A percentile compares a stretch with the other conserved stretches of the same genome.
Evolutionary conservation across 2,329 filamentous ascomycete species (phyloP).

Genomic region (Penicillium fuscoglaucum): DNA sequence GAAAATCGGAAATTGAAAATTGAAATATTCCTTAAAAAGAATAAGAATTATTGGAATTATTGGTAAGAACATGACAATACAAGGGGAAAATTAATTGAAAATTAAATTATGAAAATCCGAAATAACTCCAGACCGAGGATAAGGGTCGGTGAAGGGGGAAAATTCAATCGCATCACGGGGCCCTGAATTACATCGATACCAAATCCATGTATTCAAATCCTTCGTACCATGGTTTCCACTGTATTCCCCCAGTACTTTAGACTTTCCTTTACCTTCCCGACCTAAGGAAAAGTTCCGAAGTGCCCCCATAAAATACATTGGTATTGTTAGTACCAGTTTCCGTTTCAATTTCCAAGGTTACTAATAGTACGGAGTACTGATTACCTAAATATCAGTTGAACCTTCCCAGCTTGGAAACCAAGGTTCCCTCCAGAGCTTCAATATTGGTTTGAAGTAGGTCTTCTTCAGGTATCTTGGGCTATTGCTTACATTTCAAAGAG

Average conservation of each 20-base stretch:
- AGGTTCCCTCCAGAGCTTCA: neutral
- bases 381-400: slow-evolving; percentile 4
- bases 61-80: slow-evolving; percentile 16
- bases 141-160: slow-evolving; percentile 22
- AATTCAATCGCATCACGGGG: slow-evolving; percentile 31
- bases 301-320: slow-evolving; percentile 2
- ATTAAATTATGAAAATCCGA: slow-evolving; percentile 8
- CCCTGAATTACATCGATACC: slow-evolving; percentile 10
- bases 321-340: slow-evolving; percentile 32
- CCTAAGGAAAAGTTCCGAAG: neutral
- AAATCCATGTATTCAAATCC: neutral
- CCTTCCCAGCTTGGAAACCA: neutral
- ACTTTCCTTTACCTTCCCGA: neutral
- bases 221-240: slow-evolving; percentile 6
- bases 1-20: slow-evolving; percentile 27
- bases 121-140: slow-evolving; percentile 13
- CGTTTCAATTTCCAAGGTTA: slow-evolving; percentile 3
- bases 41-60: slow-evolving; percentile 15
- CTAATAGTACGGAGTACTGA: neutral
- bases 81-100: slow-evolving; percentile 6
- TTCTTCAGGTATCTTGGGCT: neutral
- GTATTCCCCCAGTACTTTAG: slow-evolving; percentile 13
- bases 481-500: neutral
- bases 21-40: slow-evolving; percentile 4
- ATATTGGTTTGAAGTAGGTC: neutral